Evolutionary conservation across 225 moss, liverwort and hornwort genomes (phyloP), one percentile per base, ranked within the genome.

Genomic region (Neckera pumila): DNA sequence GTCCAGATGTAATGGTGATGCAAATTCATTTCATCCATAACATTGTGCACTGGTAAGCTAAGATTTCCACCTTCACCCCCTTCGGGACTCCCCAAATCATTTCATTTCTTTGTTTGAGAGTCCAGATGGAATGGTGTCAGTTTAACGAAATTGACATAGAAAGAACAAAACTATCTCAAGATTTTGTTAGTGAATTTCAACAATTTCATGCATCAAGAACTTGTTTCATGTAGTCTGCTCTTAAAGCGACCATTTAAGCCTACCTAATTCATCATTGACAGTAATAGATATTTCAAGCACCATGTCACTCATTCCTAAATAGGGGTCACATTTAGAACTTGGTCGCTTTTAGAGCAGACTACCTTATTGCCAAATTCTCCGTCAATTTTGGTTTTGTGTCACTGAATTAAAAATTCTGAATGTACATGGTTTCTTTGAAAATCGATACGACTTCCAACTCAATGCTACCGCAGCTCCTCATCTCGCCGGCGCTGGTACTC

Each of bases 401-500:
- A 5, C 51, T 25, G 53, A 82, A 51, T 11, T 11, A 36, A 49
- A 51, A 64, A 26, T n/a, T 27, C 63, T 63, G 63, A 43, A 80
- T 62, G 70, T 84, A 84, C 84, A 84, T 71, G 31, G 36, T 66
- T 65, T 84, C 40, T 40, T 73, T 84, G 84, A 34, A 73, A 59
- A 45, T 45, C n/a, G 19, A 20, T 38, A 18, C 22, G 2, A 56
- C 2, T 42, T 20, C 14, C 30, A 21, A 70, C 15, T 47, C 82
- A 14, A 28, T 14, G 3, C 54, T 86, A 82, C 34, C 88, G 88
- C 72, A 82, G 54, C 61, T 88, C 88, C 62, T 84, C 92, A 38
- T 92, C 89, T 11, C 81, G 87, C 17, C 58, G 89, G n/a, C 87
- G 90, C 53, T 89, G 77, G 72, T 89, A 90, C 5, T 92, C 88